Evolutionary conservation across 352 stramenopile genomes (phyloP).

Genomic region (Phytophthora pisi): DNA sequence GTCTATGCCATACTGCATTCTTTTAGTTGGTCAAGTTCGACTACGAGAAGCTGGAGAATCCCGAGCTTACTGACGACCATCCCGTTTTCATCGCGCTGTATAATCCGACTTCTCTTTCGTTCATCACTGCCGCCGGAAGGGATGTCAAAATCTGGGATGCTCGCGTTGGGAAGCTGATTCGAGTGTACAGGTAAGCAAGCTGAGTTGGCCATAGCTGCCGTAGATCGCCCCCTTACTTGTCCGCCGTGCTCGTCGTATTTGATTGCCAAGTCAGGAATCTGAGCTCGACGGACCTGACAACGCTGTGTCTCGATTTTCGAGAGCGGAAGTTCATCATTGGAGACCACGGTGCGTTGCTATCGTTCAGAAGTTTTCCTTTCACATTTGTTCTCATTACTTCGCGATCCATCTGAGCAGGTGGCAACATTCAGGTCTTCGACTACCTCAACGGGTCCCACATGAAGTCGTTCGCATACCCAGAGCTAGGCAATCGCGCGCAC

Average conservation of each 20-base stretch:
- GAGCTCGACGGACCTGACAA: slow-evolving; percentile 75
- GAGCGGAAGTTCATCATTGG: slow-evolving; percentile 89
- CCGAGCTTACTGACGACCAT: slow-evolving; percentile 85
- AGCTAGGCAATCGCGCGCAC: slow-evolving; percentile 71
- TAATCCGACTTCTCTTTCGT: slow-evolving; percentile 87
- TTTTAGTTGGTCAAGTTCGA: slow-evolving; percentile 78
- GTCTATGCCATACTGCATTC: background rate
- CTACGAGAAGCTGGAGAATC: slow-evolving; percentile 88
- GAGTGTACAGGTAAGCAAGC: slow-evolving; percentile 66
- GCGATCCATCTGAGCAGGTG: slow-evolving; percentile 30
- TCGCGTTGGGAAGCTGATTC: slow-evolving; percentile 75
- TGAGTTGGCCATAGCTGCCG: background rate
- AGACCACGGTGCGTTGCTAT: slow-evolving; percentile 57
- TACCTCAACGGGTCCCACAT: slow-evolving; percentile 89
- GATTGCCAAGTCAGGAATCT: slow-evolving; percentile 39
- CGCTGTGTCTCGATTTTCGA: slow-evolving; percentile 79
- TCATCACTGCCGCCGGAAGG: slow-evolving; percentile 78
- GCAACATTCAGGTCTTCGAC: slow-evolving; percentile 83
- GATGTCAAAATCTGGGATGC: slow-evolving; percentile 91
- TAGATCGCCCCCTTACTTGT: background rate
- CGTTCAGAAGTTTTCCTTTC: background rate
- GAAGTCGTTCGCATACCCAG: slow-evolving; percentile 84
- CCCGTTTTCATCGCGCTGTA: slow-evolving; percentile 84
- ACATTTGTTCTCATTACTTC: slow-evolving; percentile 11
- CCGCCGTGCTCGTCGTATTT: background rate